Base-by-base conservation (phyloP, 495 filamentous ascomycete species). In the Xylaria curta region DNA sequence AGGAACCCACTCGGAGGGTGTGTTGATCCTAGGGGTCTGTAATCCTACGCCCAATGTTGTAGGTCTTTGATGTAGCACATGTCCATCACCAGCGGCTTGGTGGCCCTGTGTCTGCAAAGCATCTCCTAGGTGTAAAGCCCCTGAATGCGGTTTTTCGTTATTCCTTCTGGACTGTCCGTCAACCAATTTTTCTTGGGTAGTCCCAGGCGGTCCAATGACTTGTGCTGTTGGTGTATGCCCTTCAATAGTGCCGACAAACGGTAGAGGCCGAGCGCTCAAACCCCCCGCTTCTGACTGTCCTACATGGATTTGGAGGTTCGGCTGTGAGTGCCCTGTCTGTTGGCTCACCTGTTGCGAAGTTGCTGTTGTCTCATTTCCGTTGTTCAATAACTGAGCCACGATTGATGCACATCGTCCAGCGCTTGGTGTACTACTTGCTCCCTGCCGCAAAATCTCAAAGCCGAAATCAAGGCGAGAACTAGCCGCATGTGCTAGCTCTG, bases 381-480 rank as follows among this genome's bases (percentile, higher is more conserved):
- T 61, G 58, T 40, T 61, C 33, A 61, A n/a, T 36, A 61, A 42
- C 58, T 61, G 58, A 40, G 58, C 58, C 38, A 61, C 33, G 8
- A 61, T 40, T 24, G 58, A 31, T 33, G 58, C 58, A 40, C 58
- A 61, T 38, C 58, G 58, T 61, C 58, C 58, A 24, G 58, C 58
- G 33, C 33, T 61, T n/a, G 58, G 58, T 21, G 58, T 61, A 36
- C 58, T 61, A 15, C 19, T 61, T 8, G 31, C 58, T 0, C 58
- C 58, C 6, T 61, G 58, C 2, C 58, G 58, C n/a, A 61, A 19
- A 24, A 61, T 61, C 19, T 61, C 58, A 42, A 61, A 40, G 58
- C 58, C 58, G 38, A 61, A 61, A 40, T 61, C 58, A 24, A 61
- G 58, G 17, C 58, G 58, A 61, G 58, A 28, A 61, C 58, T 61